phyloP scores from a whole-genome alignment of 2,329 filamentous ascomycete genomes.

The Teratosphaeria viscida region DNA sequence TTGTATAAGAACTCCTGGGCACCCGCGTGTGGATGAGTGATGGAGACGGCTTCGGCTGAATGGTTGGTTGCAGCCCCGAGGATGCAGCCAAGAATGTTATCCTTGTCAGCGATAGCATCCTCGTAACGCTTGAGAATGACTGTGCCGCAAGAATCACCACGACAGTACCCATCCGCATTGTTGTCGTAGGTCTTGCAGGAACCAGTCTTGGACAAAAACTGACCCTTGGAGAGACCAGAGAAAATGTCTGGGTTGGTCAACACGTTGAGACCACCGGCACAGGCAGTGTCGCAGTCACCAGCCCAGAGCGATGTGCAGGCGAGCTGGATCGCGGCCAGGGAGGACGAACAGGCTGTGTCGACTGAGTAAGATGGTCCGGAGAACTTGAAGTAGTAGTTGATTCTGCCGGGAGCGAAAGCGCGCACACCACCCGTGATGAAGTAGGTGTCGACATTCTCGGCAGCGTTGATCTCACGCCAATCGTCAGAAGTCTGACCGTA shows the following conservation, averaged over 20 bases:
- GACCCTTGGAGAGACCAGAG: constrained; percentile 61
- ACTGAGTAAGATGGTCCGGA: constrained; percentile 61
- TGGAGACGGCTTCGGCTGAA: constrained; percentile 69
- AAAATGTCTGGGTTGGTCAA: constrained; percentile 76
- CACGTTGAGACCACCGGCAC: constrained; percentile 68
- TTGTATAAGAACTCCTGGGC: constrained; percentile 64
- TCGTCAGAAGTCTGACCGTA: constrained; percentile 69
- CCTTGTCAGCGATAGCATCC: constrained; percentile 66
- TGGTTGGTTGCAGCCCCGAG: constrained; percentile 69
- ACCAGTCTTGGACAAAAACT: constrained; percentile 67
- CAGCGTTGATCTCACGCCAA: constrained; percentile 65
- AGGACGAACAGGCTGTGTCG: constrained; percentile 71
- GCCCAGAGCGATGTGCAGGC: constrained; percentile 64
- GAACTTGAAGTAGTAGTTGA: constrained; percentile 71
- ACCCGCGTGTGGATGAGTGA: constrained; percentile 71
- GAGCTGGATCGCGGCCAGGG: constrained; percentile 59
- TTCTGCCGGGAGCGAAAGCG: constrained; percentile 52
- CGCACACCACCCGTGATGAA: constrained; percentile 54
- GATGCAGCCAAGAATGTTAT: constrained; percentile 62
- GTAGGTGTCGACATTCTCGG: constrained; percentile 61
- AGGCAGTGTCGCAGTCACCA: constrained; percentile 69
- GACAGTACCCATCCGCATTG: constrained; percentile 71
- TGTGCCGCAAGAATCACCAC: constrained; percentile 64
- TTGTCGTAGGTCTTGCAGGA: constrained; percentile 75
- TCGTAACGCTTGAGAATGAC: constrained; percentile 70